Conservation (phyloP, 306 rosid genomes). For the Quercus berberidifolia region DNA sequence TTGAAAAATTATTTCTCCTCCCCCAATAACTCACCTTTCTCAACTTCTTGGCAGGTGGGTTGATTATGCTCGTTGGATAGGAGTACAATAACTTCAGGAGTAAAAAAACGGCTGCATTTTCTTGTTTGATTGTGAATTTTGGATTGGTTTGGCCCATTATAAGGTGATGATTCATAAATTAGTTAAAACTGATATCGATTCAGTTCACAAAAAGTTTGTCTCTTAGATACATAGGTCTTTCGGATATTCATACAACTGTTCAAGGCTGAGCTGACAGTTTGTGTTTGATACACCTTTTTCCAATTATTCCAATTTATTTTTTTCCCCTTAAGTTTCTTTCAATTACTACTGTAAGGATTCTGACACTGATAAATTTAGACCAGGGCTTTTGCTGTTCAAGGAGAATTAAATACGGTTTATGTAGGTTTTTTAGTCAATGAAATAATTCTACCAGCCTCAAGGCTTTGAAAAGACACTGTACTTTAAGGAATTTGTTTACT, state of each 20-base stretch:
- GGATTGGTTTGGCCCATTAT: conserved; percentile 15
- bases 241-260: conserved; percentile 23
- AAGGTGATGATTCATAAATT: conserved; percentile 25
- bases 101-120: conserved; percentile 1
- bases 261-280: conserved; percentile 7
- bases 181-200: conserved; percentile 11
- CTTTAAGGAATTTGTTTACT: too few relatives aligned
- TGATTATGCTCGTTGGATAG: conserved; percentile 84
- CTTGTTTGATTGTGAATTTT: conserved; percentile 18
- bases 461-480: too few relatives aligned
- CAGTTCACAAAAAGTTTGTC: conserved; percentile 24
- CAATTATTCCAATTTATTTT: background rate
- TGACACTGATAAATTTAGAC: background rate
- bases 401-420: background rate
- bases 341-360: conserved; percentile 4
- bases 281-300: conserved; percentile 10
- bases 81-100: conserved; percentile 56
- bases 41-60: conserved; percentile 67
- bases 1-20: background rate
- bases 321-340: background rate
- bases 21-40: background rate
- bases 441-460: background rate
- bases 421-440: background rate
- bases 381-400: background rate
- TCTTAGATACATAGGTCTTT: conserved; percentile 31